Evolutionary conservation across 768 basidiomycete genomes (phyloP), one percentile per base, ranked within the genome.

Genomic region (Rhodocollybia butyracea): DNA sequence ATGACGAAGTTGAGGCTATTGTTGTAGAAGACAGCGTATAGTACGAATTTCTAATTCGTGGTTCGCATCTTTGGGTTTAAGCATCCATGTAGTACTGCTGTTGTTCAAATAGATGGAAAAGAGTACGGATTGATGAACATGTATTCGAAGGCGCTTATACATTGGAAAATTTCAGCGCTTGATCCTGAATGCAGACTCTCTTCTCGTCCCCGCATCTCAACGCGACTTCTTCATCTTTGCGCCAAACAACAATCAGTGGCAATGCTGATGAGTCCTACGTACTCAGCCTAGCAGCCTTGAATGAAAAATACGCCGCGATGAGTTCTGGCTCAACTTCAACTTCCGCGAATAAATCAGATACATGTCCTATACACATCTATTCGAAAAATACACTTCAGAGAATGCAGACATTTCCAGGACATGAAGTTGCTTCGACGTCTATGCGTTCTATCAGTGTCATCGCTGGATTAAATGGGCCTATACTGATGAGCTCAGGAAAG

Each of bases 401-500:
- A 8, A 64, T 77, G 12, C 68, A 74, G 38, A 76, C 74, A 3
- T 73, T 91, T 21, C 60, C 73, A 17, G 89, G 84, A 5, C 89
- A 91, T 58, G 73, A 74, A 50, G 63, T 64, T 1, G 81, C 81
- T 10, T 86, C 80, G 2, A 85, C 88, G 0, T 74, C 77, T 32
- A 69, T 90, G 45, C 73, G 76, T 51, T 68, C 79, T 0, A 70
- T 79, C 0, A 60, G 71, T 19, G 65, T 68, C 15, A 63, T 85
- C 2, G 75, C 74, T 1, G 76, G 76, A 1, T 63, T 71, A 1
- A 60, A 70, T 34, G 72, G 74, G 11, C 73, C 73, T 27, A 73
- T 71, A 34, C 72, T 91, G 5, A 63, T 89, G 17, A 85, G 88
- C 1, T 83, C 82, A 11, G 88, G 91, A 1, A 82, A 78, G 60